Conservation (phyloP, 306 rosid species). For the Trifolium fragiferum region DNA sequence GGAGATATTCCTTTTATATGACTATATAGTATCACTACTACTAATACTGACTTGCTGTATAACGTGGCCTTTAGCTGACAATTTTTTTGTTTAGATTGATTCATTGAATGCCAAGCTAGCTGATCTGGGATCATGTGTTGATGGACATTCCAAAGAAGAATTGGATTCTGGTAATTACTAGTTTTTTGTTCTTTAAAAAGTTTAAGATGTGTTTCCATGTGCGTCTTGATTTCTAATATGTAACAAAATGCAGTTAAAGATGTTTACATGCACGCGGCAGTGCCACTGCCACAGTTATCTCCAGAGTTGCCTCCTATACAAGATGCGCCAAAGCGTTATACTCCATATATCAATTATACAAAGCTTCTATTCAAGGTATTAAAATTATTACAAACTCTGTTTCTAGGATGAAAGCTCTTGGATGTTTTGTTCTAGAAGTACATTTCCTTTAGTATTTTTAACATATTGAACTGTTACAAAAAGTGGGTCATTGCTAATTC, state of each 20-base stretch:
- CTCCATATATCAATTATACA: conserved; percentile 77
- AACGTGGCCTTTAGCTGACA: conserved; percentile 15
- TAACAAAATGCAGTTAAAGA: conserved; percentile 49
- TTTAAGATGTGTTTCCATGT: conserved; percentile 16
- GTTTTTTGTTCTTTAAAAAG: conserved; percentile 31
- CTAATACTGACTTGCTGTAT: conserved; percentile 22
- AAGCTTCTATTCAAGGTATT: conserved; percentile 92
- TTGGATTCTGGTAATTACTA: conserved; percentile 60
- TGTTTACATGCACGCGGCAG: conserved; percentile 45
- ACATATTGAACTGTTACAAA: conserved; percentile 8
- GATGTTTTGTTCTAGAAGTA: conserved; percentile 21
- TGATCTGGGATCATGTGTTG: conserved; percentile 56
- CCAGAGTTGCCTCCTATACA: conserved; percentile 51
- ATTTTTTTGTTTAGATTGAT: conserved; percentile 62
- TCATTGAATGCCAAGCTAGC: conserved; percentile 67
- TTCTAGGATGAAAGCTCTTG: conserved; percentile 33
- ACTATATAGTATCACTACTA: neutral
- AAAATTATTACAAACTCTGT: conserved; percentile 22
- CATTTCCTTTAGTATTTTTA: conserved; percentile 22
- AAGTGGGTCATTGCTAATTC: conserved; percentile 34
- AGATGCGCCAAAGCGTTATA: conserved; percentile 60
- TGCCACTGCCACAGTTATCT: conserved; percentile 48
- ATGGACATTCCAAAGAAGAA: conserved; percentile 43
- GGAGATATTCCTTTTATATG: neutral
- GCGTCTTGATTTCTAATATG: conserved; percentile 29